phyloP scores from a whole-genome alignment of 2,329 filamentous ascomycete species.

The Aureobasidium sp. region DNA sequence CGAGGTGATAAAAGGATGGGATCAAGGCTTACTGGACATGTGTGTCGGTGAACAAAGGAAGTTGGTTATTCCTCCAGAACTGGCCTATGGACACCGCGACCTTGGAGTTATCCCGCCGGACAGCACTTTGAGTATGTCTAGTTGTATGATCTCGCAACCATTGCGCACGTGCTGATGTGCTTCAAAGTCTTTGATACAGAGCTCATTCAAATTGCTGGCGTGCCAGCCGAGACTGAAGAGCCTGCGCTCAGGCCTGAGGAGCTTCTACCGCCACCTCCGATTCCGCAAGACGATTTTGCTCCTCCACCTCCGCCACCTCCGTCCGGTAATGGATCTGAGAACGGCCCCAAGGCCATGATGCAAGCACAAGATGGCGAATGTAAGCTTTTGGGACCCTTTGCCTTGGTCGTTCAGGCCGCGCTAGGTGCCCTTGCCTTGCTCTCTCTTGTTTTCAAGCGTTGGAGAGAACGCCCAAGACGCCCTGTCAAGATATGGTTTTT shows the following conservation, averaged over 20 bases:
- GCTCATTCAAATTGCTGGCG: conserved; percentile 73
- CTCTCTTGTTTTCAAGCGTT: conserved; percentile 87
- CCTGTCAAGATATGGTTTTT: conserved; percentile 97
- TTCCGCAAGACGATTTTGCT: conserved; percentile 5
- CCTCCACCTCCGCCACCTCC: not conserved
- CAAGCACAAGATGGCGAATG: conserved; percentile 60
- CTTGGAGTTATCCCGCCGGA: conserved; percentile 71
- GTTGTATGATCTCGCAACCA: too few species aligned
- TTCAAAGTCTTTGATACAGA: conserved; percentile 73
- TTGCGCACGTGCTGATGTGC: not conserved
- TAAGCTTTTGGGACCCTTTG: conserved; percentile 80
- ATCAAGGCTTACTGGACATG: conserved; percentile 84
- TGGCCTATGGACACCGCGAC: conserved; percentile 69
- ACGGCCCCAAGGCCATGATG: not conserved
- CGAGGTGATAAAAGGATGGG: conserved; percentile 91
- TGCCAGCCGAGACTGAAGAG: conserved; percentile 29
- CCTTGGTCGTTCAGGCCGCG: conserved; percentile 79
- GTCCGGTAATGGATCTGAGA: not conserved
- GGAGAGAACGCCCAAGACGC: conserved; percentile 82
- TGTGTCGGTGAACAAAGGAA: conserved; percentile 88
- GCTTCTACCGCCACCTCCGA: conserved; percentile 16
- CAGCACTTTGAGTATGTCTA: conserved; percentile 54
- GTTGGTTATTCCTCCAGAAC: conserved; percentile 79
- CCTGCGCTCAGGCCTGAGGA: conserved; percentile 12
- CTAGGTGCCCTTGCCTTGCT: conserved; percentile 76